Evolutionary conservation across 345 rosid species (phyloP).

Genomic region (thale cress (Arabidopsis thaliana)): TAIR10.1 NC_003070.9:718501-719000

Average conservation of each 20-base stretch:
- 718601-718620: conserved; percentile 78
- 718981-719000: conserved; percentile 89
- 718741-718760: conserved; percentile 11
- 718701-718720: conserved; percentile 22
- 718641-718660: conserved; percentile 87
- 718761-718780: conserved; percentile 26
- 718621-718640: conserved; percentile 75
- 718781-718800: conserved; percentile 19
- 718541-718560: conserved; percentile 79
- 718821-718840: conserved; percentile 3
- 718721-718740: conserved; percentile 19
- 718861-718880: conserved; percentile 6
- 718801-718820: conserved; percentile 14
- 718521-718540: conserved; percentile 84
- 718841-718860: conserved; percentile 12
- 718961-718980: conserved; percentile 92
- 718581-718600: conserved; percentile 78
- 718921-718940: conserved; percentile 69
- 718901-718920: conserved; percentile 33
- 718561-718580: conserved; percentile 90
- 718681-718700: conserved; percentile 25
- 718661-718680: conserved; percentile 58
- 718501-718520: conserved; percentile 89
- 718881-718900: conserved; percentile 31
- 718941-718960: conserved; percentile 96